A percentile compares a stretch with the other conserved stretches of the same genome.
phyloP scores from a whole-genome alignment of 1,139 yeast species.

The Meyerozyma elateridarum region DNA sequence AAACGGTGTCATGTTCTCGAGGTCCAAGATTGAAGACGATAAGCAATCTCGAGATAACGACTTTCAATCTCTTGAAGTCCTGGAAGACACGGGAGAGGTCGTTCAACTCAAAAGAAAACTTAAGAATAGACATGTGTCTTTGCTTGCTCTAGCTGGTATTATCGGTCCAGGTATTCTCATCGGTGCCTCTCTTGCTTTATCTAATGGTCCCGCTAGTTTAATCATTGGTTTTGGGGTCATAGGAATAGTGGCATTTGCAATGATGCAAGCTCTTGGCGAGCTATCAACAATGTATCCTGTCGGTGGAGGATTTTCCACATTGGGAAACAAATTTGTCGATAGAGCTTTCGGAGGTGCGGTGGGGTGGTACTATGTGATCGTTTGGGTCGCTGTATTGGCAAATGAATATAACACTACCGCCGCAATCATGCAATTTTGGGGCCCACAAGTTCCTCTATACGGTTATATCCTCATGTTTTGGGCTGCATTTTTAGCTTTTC shows the following conservation, averaged over 20 bases:
- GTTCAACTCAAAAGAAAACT: conserved; percentile 23
- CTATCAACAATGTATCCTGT: conserved; percentile 47
- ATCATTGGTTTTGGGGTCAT: conserved; percentile 44
- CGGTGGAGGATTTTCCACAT: conserved; percentile 52
- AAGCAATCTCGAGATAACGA: neutral
- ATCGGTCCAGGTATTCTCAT: conserved; percentile 52
- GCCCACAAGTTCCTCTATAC: conserved; percentile 54
- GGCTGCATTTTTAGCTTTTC: conserved; percentile 49
- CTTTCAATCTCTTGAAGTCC: neutral
- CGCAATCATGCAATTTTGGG: conserved; percentile 53
- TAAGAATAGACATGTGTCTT: conserved; percentile 41
- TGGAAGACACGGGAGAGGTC: conserved; percentile 1
- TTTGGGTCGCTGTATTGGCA: conserved; percentile 58
- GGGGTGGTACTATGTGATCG: conserved; percentile 60
- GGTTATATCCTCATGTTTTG: conserved; percentile 56
- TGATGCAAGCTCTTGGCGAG: conserved; percentile 60
- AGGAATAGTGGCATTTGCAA: conserved; percentile 51
- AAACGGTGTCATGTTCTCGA: neutral
- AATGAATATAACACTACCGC: conserved; percentile 56
- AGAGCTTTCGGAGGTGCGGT: conserved; percentile 56
- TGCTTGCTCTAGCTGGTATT: conserved; percentile 51
- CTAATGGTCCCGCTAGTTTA: conserved; percentile 44
- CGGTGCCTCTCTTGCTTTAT: conserved; percentile 43
- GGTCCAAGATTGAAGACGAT: too few species aligned
- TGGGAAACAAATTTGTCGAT: conserved; percentile 51